Conservation (phyloP, 768 basidiomycete species). For the Xerocomellus amylosporus region DNA sequence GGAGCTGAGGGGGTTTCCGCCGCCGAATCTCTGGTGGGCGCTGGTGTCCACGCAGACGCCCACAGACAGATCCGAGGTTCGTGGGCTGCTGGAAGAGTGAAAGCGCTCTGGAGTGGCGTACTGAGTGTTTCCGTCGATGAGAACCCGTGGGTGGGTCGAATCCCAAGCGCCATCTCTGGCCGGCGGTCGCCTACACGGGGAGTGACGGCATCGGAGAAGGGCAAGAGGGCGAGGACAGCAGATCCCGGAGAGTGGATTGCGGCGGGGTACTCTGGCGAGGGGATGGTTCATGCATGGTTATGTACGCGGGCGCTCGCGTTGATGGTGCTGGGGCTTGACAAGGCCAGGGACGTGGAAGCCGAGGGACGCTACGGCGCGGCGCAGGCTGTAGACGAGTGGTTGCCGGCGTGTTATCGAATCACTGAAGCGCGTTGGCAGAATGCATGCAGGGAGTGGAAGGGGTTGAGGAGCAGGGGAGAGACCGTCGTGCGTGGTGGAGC, state of each 20-base stretch:
- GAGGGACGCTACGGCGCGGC: constrained; percentile 23
- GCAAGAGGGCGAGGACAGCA: constrained; percentile 6
- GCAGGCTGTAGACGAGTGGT: constrained; percentile 25
- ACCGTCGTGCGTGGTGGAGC: constrained; percentile 14
- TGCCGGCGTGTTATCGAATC: constrained; percentile 23
- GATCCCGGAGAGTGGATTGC: constrained; percentile 66
- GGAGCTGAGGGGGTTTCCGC: constrained; percentile 37
- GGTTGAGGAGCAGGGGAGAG: not conserved
- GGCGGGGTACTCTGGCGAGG: constrained; percentile 70
- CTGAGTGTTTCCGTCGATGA: constrained; percentile 59
- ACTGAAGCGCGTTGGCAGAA: constrained; percentile 12
- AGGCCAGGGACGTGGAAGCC: not conserved
- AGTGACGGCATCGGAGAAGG: constrained; percentile 1
- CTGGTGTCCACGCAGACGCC: not conserved
- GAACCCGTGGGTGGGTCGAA: constrained; percentile 67
- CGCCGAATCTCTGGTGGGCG: constrained; percentile 10
- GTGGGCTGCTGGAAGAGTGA: constrained; percentile 48
- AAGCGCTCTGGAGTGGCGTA: constrained; percentile 62
- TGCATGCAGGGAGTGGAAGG: constrained; percentile 3
- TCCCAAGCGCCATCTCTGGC: constrained; percentile 49
- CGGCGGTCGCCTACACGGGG: constrained; percentile 27
- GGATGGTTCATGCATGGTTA: constrained; percentile 71
- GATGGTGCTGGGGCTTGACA: constrained; percentile 52
- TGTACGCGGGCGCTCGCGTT: constrained; percentile 55
- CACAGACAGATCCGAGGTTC: not conserved